Percentiles rank a stretch among this genome's conserved stretches.
phyloP scores from a whole-genome alignment of 257 asterid species.

The Solanum raphanifolium region DNA sequence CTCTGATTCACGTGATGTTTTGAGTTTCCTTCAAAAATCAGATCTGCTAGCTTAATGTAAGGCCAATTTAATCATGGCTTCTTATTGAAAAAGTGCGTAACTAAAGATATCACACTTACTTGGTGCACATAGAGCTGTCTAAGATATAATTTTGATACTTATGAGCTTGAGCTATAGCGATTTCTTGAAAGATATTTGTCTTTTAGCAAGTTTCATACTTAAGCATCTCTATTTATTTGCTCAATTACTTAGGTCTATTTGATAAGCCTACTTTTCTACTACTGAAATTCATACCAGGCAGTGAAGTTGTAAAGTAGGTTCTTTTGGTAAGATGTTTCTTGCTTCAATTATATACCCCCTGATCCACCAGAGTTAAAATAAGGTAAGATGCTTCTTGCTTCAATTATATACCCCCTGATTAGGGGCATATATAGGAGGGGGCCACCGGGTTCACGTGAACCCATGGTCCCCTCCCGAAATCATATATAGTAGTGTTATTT shows the following conservation, averaged over 20 bases:
- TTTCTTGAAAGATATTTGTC: background rate
- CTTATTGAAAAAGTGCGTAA: background rate
- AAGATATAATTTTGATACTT: background rate
- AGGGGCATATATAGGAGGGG: too few relatives aligned
- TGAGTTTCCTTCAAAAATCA: background rate
- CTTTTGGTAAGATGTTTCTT: background rate
- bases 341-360: background rate
- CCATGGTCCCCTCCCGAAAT: too few relatives aligned
- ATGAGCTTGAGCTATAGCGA: background rate
- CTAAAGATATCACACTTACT: background rate
- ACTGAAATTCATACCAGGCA: background rate
- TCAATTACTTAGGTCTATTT: background rate
- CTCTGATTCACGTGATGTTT: background rate
- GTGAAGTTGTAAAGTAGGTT: background rate
- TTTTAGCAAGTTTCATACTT: background rate
- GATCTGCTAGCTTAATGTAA: background rate
- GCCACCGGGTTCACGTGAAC: too few relatives aligned
- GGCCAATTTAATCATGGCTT: background rate
- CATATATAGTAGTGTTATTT: too few relatives aligned
- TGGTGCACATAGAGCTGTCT: background rate
- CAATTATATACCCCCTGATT: background rate
- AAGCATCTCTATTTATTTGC: background rate
- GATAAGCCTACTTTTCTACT: background rate
- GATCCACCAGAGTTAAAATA: background rate
- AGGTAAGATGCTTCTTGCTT: background rate